These are phyloP conservation scores for Dactylellina haptotyla DNA, from an alignment of 2,329 filamentous ascomycete species.

Conservation along the genomic window DNA sequence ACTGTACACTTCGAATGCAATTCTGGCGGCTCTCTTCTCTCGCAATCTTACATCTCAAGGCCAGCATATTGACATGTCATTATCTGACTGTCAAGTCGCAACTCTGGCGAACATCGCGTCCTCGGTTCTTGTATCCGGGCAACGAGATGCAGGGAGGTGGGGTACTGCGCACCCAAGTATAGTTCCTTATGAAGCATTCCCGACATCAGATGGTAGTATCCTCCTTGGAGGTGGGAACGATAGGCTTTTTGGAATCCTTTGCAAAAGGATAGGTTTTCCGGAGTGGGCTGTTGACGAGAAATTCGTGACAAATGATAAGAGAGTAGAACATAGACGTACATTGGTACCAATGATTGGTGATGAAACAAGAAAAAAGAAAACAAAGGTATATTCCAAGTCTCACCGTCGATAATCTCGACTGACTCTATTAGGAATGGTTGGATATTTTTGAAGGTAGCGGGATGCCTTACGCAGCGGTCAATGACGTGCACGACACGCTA, in stretches of 20 bases:
- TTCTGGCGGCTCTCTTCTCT: constrained; percentile 90
- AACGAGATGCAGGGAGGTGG: constrained; percentile 90
- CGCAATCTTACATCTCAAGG: constrained; percentile 79
- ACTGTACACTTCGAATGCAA: constrained; percentile 91
- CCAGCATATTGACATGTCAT: constrained; percentile 88
- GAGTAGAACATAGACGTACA: constrained; percentile 76
- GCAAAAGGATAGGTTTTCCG: constrained; percentile 68
- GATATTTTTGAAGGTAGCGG: constrained; percentile 86
- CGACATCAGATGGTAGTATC: constrained; percentile 76
- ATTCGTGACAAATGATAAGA: constrained; percentile 71
- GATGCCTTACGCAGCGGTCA: constrained; percentile 93
- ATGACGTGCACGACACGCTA: constrained; percentile 86
- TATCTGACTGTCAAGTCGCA: constrained; percentile 94
- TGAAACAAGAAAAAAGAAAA: constrained; percentile 79
- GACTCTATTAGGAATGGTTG: constrained; percentile 75
- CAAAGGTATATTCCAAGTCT: constrained; percentile 61
- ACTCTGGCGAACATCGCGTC: constrained; percentile 95
- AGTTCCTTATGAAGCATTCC: constrained; percentile 90
- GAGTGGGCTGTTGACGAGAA: constrained; percentile 71
- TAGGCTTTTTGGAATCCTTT: constrained; percentile 73
- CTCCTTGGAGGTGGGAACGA: constrained; percentile 79
- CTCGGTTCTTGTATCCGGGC: constrained; percentile 85
- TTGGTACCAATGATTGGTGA: constrained; percentile 82
- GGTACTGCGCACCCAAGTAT: constrained; percentile 95
- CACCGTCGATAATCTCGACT: not conserved